phyloP scores from a whole-genome alignment of 1,284 basidiomycete species.

The Pyrrhoderma lamaoense region DNA sequence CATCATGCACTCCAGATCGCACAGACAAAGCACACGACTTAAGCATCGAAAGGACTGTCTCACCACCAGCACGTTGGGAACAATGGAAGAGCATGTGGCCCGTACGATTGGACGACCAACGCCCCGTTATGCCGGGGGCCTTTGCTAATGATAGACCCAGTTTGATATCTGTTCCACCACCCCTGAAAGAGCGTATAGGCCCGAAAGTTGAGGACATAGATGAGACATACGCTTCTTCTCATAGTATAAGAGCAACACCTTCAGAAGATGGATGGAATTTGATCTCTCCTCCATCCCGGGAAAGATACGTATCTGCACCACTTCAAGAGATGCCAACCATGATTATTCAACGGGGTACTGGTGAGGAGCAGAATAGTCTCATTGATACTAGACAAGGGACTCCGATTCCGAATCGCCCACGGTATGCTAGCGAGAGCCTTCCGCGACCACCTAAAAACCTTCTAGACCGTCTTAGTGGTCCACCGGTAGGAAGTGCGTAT shows the following conservation, averaged over 20 bases:
- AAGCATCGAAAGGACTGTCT: slow-evolving; percentile 2
- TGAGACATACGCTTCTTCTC: neutral
- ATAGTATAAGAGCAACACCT: too few relatives aligned
- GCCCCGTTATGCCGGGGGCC: slow-evolving; percentile 13
- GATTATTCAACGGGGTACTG: neutral
- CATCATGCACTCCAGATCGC: neutral
- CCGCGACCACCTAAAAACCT: too few relatives aligned
- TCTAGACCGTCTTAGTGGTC: too few relatives aligned
- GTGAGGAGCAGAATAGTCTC: neutral
- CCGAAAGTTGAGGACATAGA: slow-evolving; percentile 17
- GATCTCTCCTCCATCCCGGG: neutral
- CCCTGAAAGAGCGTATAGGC: slow-evolving; percentile 15
- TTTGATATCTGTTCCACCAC: slow-evolving; percentile 10
- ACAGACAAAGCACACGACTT: slow-evolving; percentile 1
- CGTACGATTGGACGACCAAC: neutral
- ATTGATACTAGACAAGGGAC: too few relatives aligned
- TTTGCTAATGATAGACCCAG: slow-evolving; percentile 10
- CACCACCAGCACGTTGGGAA: slow-evolving; percentile 3
- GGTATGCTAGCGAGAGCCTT: too few relatives aligned
- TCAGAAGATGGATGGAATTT: too few relatives aligned
- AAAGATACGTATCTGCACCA: slow-evolving; percentile 12
- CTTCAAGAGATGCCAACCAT: slow-evolving; percentile 13
- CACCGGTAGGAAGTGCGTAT: too few relatives aligned
- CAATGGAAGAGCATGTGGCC: neutral
- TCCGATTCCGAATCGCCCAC: too few relatives aligned